Conservation (phyloP, 148 eudicot species). For the Salicornia ramosissima region DNA sequence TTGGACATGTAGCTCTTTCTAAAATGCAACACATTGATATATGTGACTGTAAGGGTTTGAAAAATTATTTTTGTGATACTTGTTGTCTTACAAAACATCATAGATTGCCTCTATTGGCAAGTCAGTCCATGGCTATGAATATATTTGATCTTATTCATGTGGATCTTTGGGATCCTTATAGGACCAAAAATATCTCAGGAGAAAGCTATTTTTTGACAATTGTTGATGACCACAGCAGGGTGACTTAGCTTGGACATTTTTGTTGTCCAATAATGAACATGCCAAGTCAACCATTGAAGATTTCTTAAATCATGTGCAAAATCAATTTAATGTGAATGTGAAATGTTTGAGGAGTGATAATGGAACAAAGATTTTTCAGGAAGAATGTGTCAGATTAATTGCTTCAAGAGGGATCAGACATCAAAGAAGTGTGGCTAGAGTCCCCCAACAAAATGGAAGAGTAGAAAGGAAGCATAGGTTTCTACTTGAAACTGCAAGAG, state of each 20-base stretch:
- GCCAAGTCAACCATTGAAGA: not conserved
- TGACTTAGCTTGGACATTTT: not conserved
- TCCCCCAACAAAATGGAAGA: not conserved
- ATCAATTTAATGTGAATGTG: not conserved
- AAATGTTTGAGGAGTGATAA: not conserved
- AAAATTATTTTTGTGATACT: not conserved
- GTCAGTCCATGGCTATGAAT: not conserved
- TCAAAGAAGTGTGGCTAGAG: not conserved
- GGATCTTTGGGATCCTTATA: conserved; percentile 10
- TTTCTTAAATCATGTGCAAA: not conserved
- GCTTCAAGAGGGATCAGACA: not conserved
- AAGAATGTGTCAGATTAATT: too few species aligned
- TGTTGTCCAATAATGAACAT: not conserved
- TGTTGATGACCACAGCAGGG: not conserved
- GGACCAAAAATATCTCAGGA: not conserved
- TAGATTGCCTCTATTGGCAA: not conserved
- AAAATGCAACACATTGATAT: not conserved
- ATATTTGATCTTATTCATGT: conserved; percentile 3
- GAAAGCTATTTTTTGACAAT: not conserved
- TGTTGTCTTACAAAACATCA: not conserved
- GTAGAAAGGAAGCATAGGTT: not conserved
- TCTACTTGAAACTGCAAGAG: not conserved
- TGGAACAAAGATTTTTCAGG: not conserved
- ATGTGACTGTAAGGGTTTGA: not conserved
- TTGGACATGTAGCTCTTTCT: not conserved